Conservation (phyloP, 305 asterid species). For the Galium porrigens region DNA sequence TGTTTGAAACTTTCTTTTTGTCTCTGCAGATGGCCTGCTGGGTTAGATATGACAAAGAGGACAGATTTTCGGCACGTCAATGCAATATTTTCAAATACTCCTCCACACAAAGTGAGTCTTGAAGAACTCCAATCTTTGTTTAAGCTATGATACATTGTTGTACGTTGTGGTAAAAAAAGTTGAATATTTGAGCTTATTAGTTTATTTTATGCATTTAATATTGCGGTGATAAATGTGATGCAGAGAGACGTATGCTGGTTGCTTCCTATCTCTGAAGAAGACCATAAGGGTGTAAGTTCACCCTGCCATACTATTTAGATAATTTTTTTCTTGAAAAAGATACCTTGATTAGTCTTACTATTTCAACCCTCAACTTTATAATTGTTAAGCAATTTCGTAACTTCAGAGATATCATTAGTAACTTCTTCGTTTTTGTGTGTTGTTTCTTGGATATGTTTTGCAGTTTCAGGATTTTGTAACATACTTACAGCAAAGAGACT, state of each 20-base stretch:
- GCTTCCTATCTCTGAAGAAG: constrained; percentile 62
- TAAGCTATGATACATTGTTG: not conserved
- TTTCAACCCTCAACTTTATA: not conserved
- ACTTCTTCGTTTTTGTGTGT: not conserved
- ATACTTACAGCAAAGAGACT: constrained; percentile 83
- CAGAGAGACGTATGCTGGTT: constrained; percentile 93
- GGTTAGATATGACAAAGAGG: constrained; percentile 82
- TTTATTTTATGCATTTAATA: not conserved
- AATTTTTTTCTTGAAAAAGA: not conserved
- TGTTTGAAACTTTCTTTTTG: constrained; percentile 8
- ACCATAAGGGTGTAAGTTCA: constrained; percentile 80
- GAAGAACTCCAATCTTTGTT: constrained; percentile 2
- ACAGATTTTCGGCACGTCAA: constrained; percentile 76
- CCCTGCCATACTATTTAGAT: constrained; percentile 15
- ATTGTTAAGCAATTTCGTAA: not conserved
- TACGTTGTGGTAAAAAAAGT: not conserved
- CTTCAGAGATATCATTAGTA: not conserved
- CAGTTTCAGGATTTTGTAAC: constrained; percentile 79
- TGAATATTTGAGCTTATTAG: not conserved
- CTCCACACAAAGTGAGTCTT: constrained; percentile 56
- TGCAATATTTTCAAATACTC: constrained; percentile 61
- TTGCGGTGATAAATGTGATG: constrained; percentile 14
- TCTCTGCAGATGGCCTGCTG: constrained; percentile 80
- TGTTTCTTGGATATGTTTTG: constrained; percentile 7
- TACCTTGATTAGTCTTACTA: not conserved